Evolutionary conservation across 371 early-diverging fungal species (phyloP).

Genomic region (Mortierella sp.): DNA sequence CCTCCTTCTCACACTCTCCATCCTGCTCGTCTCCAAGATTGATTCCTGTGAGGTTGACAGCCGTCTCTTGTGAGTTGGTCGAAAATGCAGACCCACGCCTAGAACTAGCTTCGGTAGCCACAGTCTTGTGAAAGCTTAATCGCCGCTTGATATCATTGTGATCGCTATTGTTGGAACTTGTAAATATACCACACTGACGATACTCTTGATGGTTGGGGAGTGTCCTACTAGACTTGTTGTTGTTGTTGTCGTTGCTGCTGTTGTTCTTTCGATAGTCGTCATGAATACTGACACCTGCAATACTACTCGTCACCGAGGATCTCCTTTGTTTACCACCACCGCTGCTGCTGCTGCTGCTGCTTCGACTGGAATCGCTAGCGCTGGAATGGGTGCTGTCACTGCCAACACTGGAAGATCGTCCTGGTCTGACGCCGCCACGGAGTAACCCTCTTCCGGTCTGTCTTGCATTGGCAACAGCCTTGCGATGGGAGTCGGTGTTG

Average conservation of each 20-base stretch:
- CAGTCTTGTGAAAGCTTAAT: conserved; percentile 37
- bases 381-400: conserved; percentile 11
- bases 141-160: conserved; percentile 39
- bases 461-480: conserved; percentile 10
- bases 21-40: conserved; percentile 24
- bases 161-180: conserved; percentile 4
- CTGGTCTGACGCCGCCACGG: conserved; percentile 9
- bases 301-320: conserved; percentile 30
- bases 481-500: conserved; percentile 9
- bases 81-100: conserved; percentile 47
- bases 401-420: conserved; percentile 10
- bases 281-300: conserved; percentile 21
- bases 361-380: neutral
- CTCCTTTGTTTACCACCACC: conserved; percentile 7
- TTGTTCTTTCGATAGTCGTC: conserved; percentile 10
- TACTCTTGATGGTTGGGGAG: too few species aligned
- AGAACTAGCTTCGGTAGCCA: conserved; percentile 13
- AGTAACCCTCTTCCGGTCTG: conserved; percentile 7
- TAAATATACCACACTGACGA: too few species aligned
- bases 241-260: conserved; percentile 2
- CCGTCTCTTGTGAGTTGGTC: conserved; percentile 44
- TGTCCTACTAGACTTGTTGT: conserved; percentile 1
- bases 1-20: conserved; percentile 7
- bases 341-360: neutral
- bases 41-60: conserved; percentile 42